Conservation (phyloP, 2,329 filamentous ascomycete species). For the Paraphoma sp. region DNA sequence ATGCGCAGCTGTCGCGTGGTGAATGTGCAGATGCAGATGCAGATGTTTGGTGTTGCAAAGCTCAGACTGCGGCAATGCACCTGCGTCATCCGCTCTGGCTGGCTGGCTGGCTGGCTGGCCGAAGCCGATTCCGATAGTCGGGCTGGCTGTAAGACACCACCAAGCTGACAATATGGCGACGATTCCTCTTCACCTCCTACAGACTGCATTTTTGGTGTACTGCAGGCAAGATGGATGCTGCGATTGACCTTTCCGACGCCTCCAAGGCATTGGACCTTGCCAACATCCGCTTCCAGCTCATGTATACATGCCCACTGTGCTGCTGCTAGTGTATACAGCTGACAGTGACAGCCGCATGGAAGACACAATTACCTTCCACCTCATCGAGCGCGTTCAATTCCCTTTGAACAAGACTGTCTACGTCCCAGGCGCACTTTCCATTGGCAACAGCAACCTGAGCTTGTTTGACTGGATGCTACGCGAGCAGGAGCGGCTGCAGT, state of each 20-base stretch:
- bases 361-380: constrained; percentile 95
- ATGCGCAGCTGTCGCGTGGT: constrained; percentile 7
- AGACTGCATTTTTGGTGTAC: neutral
- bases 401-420: constrained; percentile 91
- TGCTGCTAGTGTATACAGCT: constrained; percentile 9
- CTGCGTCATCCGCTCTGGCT: constrained; percentile 31
- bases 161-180: constrained; percentile 8
- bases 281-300: constrained; percentile 92
- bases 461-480: constrained; percentile 94
- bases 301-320: constrained; percentile 61
- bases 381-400: constrained; percentile 98
- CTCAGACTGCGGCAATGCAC: constrained; percentile 11
- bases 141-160: constrained; percentile 1
- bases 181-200: constrained; percentile 8
- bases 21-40: constrained; percentile 1
- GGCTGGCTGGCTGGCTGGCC: neutral
- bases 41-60: constrained; percentile 11
- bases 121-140: constrained; percentile 14
- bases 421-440: constrained; percentile 75
- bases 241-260: constrained; percentile 86
- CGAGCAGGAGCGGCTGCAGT: constrained; percentile 90
- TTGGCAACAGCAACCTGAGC: constrained; percentile 75
- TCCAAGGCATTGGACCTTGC: constrained; percentile 85
- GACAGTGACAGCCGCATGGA: constrained; percentile 76
- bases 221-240: constrained; percentile 74